Conservation (phyloP, 495 filamentous ascomycete genomes). For the Bryoglossum gracile region DNA sequence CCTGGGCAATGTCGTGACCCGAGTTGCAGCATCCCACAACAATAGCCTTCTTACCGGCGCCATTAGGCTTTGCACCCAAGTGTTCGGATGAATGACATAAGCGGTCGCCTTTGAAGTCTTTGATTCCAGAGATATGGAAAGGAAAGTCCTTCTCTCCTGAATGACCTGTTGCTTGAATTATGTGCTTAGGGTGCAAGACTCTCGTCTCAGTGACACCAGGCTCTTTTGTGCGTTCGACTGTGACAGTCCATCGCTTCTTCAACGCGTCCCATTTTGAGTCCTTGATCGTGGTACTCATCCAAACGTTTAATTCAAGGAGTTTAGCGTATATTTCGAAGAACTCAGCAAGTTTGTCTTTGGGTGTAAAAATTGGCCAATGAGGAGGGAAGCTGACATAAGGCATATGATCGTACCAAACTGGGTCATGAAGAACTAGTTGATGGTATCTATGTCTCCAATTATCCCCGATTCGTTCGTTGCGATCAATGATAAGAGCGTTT, state of each 20-base stretch:
- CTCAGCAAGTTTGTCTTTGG: constrained; percentile 64
- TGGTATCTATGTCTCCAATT: constrained; percentile 55
- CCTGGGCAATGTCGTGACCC: constrained; percentile 73
- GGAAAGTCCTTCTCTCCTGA: constrained; percentile 59
- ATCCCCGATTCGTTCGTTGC: constrained; percentile 55
- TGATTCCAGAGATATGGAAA: constrained; percentile 48
- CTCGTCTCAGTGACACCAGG: constrained; percentile 10
- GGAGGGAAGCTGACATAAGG: constrained; percentile 57
- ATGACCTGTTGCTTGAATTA: constrained; percentile 60
- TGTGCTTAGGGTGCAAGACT: constrained; percentile 45
- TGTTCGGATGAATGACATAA: constrained; percentile 71
- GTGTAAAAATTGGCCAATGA: constrained; percentile 54
- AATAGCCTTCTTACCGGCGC: constrained; percentile 56
- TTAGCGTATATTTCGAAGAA: constrained; percentile 62
- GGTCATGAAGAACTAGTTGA: constrained; percentile 52
- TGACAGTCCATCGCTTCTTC: constrained; percentile 47
- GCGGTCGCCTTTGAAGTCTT: constrained; percentile 49
- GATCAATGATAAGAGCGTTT: constrained; percentile 50
- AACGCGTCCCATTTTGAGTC: constrained; percentile 40
- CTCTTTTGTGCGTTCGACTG: constrained; percentile 38
- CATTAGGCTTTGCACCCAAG: constrained; percentile 43
- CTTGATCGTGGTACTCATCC: constrained; percentile 40
- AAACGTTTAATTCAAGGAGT: constrained; percentile 59
- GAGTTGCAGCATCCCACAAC: constrained; percentile 77
- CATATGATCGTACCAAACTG: constrained; percentile 58